Conservation (phyloP, 2,329 filamentous ascomycete species). For the Fusarium poae region DNA sequence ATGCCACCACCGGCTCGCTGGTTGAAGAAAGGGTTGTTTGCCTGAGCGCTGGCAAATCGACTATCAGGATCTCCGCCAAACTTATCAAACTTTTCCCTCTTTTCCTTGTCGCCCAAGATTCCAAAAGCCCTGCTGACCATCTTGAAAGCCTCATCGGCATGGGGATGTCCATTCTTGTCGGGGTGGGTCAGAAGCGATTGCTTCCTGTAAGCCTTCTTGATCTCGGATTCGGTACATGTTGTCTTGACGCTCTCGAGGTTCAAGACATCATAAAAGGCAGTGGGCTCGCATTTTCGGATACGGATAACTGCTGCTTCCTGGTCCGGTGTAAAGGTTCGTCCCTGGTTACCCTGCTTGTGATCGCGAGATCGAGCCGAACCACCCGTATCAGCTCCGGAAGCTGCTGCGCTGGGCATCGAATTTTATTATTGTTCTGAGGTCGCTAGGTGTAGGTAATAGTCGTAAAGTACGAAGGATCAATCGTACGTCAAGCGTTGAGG, state of each 20-base stretch:
- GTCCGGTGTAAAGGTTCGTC: slow-evolving; percentile 84
- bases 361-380: slow-evolving; percentile 66
- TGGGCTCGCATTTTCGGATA: slow-evolving; percentile 85
- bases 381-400: slow-evolving; percentile 67
- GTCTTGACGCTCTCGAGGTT: slow-evolving; percentile 74
- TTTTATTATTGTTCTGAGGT: slow-evolving; percentile 3
- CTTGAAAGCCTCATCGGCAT: slow-evolving; percentile 98
- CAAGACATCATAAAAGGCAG: slow-evolving; percentile 96
- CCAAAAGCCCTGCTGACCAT: slow-evolving; percentile 96
- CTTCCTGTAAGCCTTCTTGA: slow-evolving; percentile 98
- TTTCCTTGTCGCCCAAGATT: slow-evolving; percentile 91
- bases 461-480: slow-evolving; percentile 4
- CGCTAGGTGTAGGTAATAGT: slow-evolving; percentile 8
- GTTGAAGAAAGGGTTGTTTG: slow-evolving; percentile 74
- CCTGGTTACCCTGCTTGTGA: slow-evolving; percentile 82
- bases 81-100: slow-evolving; percentile 83
- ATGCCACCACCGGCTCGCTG: slow-evolving; percentile 57
- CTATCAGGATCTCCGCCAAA: slow-evolving; percentile 94
- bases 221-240: slow-evolving; percentile 81
- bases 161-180: slow-evolving; percentile 97
- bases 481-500: slow-evolving; percentile 12
- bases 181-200: slow-evolving; percentile 94
- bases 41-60: slow-evolving; percentile 77
- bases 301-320: slow-evolving; percentile 93
- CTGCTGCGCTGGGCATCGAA: slow-evolving; percentile 61